Percentiles rank a stretch among this genome's conserved stretches.
Evolutionary conservation across 306 rosid genomes (phyloP).

Genomic region (Medicago lupulina): DNA sequence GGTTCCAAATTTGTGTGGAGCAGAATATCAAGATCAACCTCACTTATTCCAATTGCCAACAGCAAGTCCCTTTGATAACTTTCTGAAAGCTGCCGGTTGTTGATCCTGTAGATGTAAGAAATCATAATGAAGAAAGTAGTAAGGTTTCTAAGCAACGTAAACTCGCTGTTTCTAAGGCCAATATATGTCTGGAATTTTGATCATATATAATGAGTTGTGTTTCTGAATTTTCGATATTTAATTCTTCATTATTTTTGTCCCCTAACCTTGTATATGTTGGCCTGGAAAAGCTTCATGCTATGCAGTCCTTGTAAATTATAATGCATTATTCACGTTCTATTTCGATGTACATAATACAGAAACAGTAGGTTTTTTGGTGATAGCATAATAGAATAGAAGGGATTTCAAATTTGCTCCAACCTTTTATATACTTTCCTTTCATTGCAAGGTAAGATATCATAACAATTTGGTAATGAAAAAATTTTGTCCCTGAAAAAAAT

Average conservation of each 20-base stretch:
- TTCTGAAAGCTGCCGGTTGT: constrained; percentile 96
- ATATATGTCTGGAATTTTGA: constrained; percentile 14
- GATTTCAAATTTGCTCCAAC: no score
- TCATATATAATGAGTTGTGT: constrained; percentile 9
- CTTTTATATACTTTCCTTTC: no score
- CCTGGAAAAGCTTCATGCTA: constrained; percentile 27
- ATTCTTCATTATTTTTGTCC: constrained; percentile 29
- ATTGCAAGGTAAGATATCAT: no score
- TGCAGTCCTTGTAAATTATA: constrained; percentile 32
- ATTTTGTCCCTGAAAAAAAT: no score
- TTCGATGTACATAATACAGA: constrained; percentile 42
- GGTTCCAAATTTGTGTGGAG: constrained; percentile 48
- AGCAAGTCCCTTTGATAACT: constrained; percentile 86
- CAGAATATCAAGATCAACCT: constrained; percentile 58
- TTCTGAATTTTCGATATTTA: constrained; percentile 11
- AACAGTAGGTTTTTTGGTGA: constrained; percentile 2
- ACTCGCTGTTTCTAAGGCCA: constrained; percentile 32
- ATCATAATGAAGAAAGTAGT: constrained; percentile 7
- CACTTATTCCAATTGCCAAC: constrained; percentile 72
- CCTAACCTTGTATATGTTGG: constrained; percentile 1
- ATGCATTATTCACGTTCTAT: constrained; percentile 27
- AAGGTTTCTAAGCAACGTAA: constrained; percentile 28
- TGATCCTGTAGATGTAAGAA: constrained; percentile 47
- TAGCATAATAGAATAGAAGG: no score
- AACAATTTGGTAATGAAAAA: no score